Conservation (phyloP, 2,329 filamentous ascomycete species). For the Xylaria sp. region DNA sequence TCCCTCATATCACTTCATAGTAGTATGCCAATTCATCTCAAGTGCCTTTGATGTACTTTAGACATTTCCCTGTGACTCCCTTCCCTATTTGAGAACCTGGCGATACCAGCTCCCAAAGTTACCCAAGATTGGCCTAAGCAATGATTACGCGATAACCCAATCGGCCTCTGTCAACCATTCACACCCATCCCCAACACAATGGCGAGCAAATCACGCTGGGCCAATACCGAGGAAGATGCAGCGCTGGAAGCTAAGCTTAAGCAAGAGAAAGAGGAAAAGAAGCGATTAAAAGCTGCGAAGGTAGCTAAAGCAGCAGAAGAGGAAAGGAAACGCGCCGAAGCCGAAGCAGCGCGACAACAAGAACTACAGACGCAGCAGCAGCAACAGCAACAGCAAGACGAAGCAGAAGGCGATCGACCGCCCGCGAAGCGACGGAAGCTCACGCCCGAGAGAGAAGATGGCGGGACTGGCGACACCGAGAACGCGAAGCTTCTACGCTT, state of each 20-base stretch:
- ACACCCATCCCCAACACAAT: conserved; percentile 54
- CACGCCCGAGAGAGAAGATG: conserved; percentile 57
- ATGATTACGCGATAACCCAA: conserved; percentile 27
- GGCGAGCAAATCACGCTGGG: conserved; percentile 85
- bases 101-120: background rate
- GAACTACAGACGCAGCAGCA: conserved; percentile 41
- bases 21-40: background rate
- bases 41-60: background rate
- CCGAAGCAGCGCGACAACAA: conserved; percentile 48
- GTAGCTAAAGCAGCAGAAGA: conserved; percentile 76
- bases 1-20: conserved; percentile 20
- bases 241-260: conserved; percentile 78
- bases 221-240: conserved; percentile 82
- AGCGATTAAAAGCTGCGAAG: conserved; percentile 83
- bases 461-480: conserved; percentile 36
- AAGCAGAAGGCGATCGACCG: conserved; percentile 52
- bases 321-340: conserved; percentile 47
- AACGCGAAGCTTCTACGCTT: conserved; percentile 75
- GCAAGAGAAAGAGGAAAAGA: conserved; percentile 89
- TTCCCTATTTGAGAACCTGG: too few species aligned
- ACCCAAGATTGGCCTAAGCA: background rate
- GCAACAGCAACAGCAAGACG: conserved; percentile 37
- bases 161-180: conserved; percentile 5
- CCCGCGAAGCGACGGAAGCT: conserved; percentile 72
- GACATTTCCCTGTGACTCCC: background rate